phyloP scores from a whole-genome alignment of 2,329 filamentous ascomycete species.

The Scedosporium apiospermum region DNA sequence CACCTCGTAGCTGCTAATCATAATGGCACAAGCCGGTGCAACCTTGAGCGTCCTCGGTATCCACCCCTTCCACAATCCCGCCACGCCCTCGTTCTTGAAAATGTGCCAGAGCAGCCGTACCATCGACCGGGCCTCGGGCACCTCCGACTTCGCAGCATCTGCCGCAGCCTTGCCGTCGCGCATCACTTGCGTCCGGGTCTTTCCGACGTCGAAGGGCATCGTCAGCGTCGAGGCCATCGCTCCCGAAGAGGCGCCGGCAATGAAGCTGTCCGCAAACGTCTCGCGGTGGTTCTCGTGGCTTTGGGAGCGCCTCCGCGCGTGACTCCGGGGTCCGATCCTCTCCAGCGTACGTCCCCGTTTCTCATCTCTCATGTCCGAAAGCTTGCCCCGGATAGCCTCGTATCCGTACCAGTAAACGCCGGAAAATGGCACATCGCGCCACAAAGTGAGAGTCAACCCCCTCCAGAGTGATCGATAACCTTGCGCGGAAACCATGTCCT shows the following conservation, averaged over 20 bases:
- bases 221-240: conserved; percentile 80
- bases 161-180: conserved; percentile 39
- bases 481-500: conserved; percentile 66
- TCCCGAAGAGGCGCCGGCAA: conserved; percentile 75
- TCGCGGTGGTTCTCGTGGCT: conserved; percentile 61
- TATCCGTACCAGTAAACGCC: conserved; percentile 98
- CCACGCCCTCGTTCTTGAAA: conserved; percentile 70
- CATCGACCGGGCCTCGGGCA: conserved; percentile 71
- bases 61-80: conserved; percentile 85
- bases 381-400: conserved; percentile 63
- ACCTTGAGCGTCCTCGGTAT: conserved; percentile 87
- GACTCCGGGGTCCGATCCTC: conserved; percentile 26
- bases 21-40: conserved; percentile 92
- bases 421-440: conserved; percentile 95
- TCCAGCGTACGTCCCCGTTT: conserved; percentile 22
- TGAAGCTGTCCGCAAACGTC: conserved; percentile 82
- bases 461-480: conserved; percentile 84
- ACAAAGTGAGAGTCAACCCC: conserved; percentile 81
- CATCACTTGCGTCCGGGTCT: conserved; percentile 85
- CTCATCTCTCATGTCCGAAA: conserved; percentile 60
- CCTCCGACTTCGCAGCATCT: conserved; percentile 24
- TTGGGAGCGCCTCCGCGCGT: conserved; percentile 44
- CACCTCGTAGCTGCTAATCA: conserved; percentile 97
- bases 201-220: conserved; percentile 94
- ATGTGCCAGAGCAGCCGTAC: conserved; percentile 82